Evolutionary conservation across 2,329 filamentous ascomycete species (phyloP), one percentile per base, ranked within the genome.

Genomic region (Diaporthe sp.): DNA sequence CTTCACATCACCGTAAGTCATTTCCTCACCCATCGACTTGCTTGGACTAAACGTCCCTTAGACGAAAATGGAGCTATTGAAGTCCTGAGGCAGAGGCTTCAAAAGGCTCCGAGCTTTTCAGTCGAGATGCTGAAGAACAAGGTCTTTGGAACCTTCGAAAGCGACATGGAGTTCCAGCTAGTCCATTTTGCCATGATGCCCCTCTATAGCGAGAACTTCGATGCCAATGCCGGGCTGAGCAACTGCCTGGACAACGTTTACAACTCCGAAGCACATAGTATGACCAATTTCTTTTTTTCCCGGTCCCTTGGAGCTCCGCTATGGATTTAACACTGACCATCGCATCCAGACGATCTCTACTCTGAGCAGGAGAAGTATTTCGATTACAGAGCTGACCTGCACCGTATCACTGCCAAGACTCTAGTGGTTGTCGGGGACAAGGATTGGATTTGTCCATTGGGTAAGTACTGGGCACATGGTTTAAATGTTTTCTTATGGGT

Each of bases 401-500:
- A 77, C 10, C 67, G 74, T 10, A 81, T 85, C 34, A 81, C 77
- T 7, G 82, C 83, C 17, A 82, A 81, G 57, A 84, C 84, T 0
- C 76, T 85, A 46, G 81, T 85, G 2, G 73, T 85, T 13, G 83
- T 85, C 4, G 84, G 84, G 3, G 81, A 81, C 4, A 79, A 82
- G 72, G 84, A 85, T 72, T 85, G 84, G 84, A 85, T 86, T 19
- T 86, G 84, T 53, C 83, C 84, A 3, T 81, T 80, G 42, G 80
- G 81, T 83, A 77, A 49, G 79, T 44, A 13, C 19, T n/a, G 46
- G 37, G 25, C 28, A 31, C 9, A 19, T 22, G 2, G 13, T 25
- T 4, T 15, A 5, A 39, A 39, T 1, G 12, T 15, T 42, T 39
- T 2, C 7, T 57, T 5, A 10, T 51, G 53, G 22, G 34, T 17